Evolutionary conservation across 2,329 filamentous ascomycete species (phyloP), one percentile per base, ranked within the genome.

Genomic region (Sporothrix euskadiensis): DNA sequence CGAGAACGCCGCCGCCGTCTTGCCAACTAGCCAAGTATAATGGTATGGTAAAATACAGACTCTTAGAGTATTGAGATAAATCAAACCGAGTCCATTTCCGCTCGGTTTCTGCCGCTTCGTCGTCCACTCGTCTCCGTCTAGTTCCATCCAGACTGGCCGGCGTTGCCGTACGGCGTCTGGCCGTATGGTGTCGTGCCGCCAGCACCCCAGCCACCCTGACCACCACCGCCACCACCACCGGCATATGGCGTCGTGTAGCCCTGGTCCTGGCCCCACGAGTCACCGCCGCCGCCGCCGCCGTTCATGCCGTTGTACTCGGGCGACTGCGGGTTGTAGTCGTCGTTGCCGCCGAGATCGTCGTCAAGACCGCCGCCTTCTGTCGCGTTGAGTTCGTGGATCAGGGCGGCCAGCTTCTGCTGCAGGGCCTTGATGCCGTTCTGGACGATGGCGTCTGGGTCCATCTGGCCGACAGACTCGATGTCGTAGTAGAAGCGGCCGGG

Each of bases 401-500:
- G 88, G 4, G 87, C 87, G 2, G 94, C 96, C 49, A 99, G 88
- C 84, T 99, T 99, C 77, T 92, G 89, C 81, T 98, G 96, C 73
- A 99, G 85, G 39, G 94, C 91, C 76, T 92, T 90, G 81, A 99
- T 97, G 47, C 94, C 94, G 78, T 94, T 90, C 78, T 94, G 91
- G 70, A 99, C 90, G 78, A 98, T 96, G 75, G 90, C 88, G 79
- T 99, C 95, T 0, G 96, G 95, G 41, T 96, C 93, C 75, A 98
- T 89, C 78, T 91, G 93, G 49, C 96, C 96, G 52, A 92, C 91
- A 65, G 92, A 91, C 82, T 99, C 96, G 65, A 99, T 91, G 79
- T 98, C 94, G 79, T 95, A 92, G 85, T 98, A 99, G 85, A 98
- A 99, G 77, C 89, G 89, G 75, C 86, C 87, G 5, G 96, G 95